Evolutionary conservation across 495 filamentous ascomycete genomes (phyloP).

Genomic region (Daldinia vernicosa): DNA sequence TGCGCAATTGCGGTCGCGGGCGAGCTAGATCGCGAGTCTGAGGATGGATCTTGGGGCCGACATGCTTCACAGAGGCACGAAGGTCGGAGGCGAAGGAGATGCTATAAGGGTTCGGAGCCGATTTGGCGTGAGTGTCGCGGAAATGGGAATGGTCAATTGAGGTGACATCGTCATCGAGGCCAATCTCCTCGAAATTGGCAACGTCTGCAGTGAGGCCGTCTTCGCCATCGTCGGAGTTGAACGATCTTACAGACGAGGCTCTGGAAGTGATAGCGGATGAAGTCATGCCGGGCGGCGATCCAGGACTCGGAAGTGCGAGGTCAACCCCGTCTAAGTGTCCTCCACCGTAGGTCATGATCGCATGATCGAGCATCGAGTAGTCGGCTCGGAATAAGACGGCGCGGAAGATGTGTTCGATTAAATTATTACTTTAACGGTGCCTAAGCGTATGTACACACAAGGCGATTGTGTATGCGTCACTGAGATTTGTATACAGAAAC

Average conservation of each 20-base stretch:
- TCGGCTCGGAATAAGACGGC: neutral
- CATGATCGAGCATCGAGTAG: constrained; percentile 49
- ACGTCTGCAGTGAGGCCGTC: constrained; percentile 73
- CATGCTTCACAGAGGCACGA: constrained; percentile 51
- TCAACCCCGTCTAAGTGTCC: constrained; percentile 51
- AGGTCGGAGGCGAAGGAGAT: constrained; percentile 55
- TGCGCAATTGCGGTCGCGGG: constrained; percentile 30
- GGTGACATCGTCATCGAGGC: constrained; percentile 73
- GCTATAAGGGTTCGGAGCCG: constrained; percentile 52
- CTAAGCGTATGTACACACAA: constrained; percentile 1
- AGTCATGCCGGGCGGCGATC: constrained; percentile 84
- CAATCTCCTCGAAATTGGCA: constrained; percentile 92
- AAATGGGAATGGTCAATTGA: constrained; percentile 50
- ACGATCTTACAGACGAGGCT: constrained; percentile 85
- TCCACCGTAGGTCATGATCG: constrained; percentile 67
- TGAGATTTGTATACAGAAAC: constrained; percentile 6
- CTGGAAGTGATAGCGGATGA: constrained; percentile 85
- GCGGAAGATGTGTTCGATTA: neutral
- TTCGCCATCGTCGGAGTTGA: constrained; percentile 67
- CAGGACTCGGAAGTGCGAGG: constrained; percentile 64
- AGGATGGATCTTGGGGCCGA: constrained; percentile 36
- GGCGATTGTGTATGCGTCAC: constrained; percentile 10
- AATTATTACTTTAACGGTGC: neutral
- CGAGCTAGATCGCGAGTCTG: constrained; percentile 43
- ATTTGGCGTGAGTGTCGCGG: constrained; percentile 57